phyloP scores from a whole-genome alignment of 1,284 basidiomycete species.

The Ceratobasidium sp. region DNA sequence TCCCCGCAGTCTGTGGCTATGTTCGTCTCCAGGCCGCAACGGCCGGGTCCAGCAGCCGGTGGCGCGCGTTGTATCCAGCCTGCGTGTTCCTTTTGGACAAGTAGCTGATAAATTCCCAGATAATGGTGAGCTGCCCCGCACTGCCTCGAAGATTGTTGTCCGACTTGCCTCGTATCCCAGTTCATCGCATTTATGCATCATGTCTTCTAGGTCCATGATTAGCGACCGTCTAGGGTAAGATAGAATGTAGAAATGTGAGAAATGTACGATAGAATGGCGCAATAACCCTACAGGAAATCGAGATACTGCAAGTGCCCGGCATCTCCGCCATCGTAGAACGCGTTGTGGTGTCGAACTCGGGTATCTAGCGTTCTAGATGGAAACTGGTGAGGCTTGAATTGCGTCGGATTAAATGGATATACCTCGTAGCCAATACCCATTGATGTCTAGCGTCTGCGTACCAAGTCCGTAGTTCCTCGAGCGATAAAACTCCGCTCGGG shows the following conservation, averaged over 20 bases:
- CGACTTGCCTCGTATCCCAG: constrained; percentile 37
- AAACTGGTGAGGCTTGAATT: background rate
- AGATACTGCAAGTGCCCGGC: constrained; percentile 42
- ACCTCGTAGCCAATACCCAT: constrained; percentile 41
- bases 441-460: constrained; percentile 35
- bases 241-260: constrained; percentile 16
- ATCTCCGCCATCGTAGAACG: constrained; percentile 38
- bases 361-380: constrained; percentile 25
- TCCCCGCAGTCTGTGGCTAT: constrained; percentile 4
- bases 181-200: constrained; percentile 43
- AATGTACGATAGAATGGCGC: background rate
- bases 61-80: constrained; percentile 33
- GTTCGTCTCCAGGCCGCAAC: constrained; percentile 28
- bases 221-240: constrained; percentile 32
- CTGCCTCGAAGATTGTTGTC: background rate
- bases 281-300: constrained; percentile 36
- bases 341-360: constrained; percentile 34
- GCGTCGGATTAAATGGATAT: background rate
- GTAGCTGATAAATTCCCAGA: constrained; percentile 17
- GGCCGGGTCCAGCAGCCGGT: background rate
- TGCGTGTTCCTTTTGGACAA: constrained; percentile 37
- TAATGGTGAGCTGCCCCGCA: constrained; percentile 1
- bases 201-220: constrained; percentile 25
- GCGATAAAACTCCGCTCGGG: constrained; percentile 10
- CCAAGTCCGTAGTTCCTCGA: constrained; percentile 35